phyloP scores from a whole-genome alignment of 2,329 filamentous ascomycete genomes.

The Beauveria asiatica region DNA sequence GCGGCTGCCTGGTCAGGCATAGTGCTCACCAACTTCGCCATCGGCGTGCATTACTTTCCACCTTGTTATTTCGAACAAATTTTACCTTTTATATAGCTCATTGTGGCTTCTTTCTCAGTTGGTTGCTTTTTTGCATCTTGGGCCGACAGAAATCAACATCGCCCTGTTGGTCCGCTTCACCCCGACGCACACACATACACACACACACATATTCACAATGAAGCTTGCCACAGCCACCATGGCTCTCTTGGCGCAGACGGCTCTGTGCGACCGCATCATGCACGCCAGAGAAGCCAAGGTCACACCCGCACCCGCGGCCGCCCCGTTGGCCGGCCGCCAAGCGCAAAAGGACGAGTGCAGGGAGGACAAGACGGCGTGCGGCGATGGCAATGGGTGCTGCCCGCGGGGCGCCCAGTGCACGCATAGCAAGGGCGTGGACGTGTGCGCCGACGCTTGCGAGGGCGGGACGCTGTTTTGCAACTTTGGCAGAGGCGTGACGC shows the following conservation, averaged over 20 bases:
- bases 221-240: neutral
- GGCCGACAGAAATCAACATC: neutral
- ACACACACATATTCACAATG: constrained; percentile 1
- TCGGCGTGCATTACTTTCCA: neutral
- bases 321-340: neutral
- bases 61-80: neutral
- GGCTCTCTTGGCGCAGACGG: neutral
- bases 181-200: neutral
- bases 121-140: neutral
- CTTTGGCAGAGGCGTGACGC: neutral
- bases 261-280: neutral
- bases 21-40: constrained; percentile 9
- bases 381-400: constrained; percentile 9
- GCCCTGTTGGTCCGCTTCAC: neutral
- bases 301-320: neutral
- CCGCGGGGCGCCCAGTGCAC: neutral
- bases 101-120: neutral
- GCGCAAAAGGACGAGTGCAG: neutral
- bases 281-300: constrained; percentile 4
- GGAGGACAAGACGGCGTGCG: constrained; percentile 4
- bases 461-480: neutral
- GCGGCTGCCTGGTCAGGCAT: neutral
- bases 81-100: neutral
- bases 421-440: constrained; percentile 1
- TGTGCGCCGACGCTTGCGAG: constrained; percentile 4